Evolutionary conservation across 768 basidiomycete genomes (phyloP), one percentile per base, ranked within the genome.

Genomic region (Tulasnella sp.): DNA sequence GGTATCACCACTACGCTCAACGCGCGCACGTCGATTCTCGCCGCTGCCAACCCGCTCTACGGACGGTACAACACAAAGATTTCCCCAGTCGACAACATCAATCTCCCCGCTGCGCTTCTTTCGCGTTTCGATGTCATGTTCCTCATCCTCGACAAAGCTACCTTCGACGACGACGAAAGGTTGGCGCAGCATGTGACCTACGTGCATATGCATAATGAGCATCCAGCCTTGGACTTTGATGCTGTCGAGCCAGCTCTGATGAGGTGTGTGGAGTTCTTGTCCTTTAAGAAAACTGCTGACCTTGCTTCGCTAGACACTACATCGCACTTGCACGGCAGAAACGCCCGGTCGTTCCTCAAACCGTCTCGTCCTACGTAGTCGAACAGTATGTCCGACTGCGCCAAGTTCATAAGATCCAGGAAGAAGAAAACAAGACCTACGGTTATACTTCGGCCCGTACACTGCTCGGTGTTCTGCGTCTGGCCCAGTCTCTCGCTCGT

Each of bases 31-130:
- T 99, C 98, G 10, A 94, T 99, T 82, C 90, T 99, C 18, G 98
- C 98, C 3, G 98, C 98, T 15, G 98, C 98, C 78, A 99, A 99
- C 84, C 98, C 98, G 46, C 86, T 99, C 0, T 99, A 98, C 81
- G 98, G 98, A 37, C 93, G 98, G 40, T 99, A 99, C 87, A 99
- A 99, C 84, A 91, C 96, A 11, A 98, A 97, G 84, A 89, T 98
- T 20, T 98, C 98, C 5, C 98, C 98, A 0, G 96, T 98, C 0
- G 98, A 99, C 83, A 99, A 99, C 83, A 98, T 99, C 88, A 99
- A 99, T 84, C 88, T 99, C 55, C 98, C 98, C 35, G 98, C 98
- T 0, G 98, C 98, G 0, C 87, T 99, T 37, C 85, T 99, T 70
- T 99, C 97, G 32, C 91, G 98, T 84, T 99, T 99, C 84, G 98